Evolutionary conservation across 176 grass and related monocot genomes (phyloP), one percentile per base, ranked within the genome.

Genomic region (Thalia dealbata): DNA sequence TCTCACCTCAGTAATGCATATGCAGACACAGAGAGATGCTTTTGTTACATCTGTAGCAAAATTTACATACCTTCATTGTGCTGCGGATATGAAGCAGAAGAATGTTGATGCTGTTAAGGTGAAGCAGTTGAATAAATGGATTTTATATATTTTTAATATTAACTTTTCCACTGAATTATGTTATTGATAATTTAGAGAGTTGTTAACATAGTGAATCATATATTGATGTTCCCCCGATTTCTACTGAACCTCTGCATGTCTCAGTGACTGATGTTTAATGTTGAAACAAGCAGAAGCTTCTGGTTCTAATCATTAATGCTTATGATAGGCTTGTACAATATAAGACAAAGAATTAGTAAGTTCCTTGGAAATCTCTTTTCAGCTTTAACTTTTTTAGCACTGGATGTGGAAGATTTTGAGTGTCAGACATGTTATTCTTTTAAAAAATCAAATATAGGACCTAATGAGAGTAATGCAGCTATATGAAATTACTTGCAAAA

Each of bases 21-120:
- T 97, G 90, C 95, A 97, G 79, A 97, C 83, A 25, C 95, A 97
- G 45, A 87, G 95, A 81, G 95, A 97, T 79, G 95, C 95, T 63
- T 97, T 97, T 76, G 88, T 97, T 54, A 97, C 89, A 60, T 86
- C 95, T 50, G 88, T 97, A 75, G 95, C 95, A 50, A 97, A 97
- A 86, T 97, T 97, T 61, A 97, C 90, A 63, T 91, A 85, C 61
- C 95, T 93, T 35, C 95, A 97, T 83, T 93, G 81, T 79, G 95
- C 95, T 73, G 95, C 83, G 51, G 87, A 88, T 29, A 97, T 97
- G 95, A 97, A 97, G 78, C 95, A 97, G 64, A 97, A 93, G 75
- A 97, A 93, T 82, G 81, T 92, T 42, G 90, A 97, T 75, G 90
- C 95, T 78, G 80, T 97, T 71, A 97, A 97, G 84, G 92, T 91